A percentile compares a stretch with the other conserved stretches of the same genome.
phyloP scores from a whole-genome alignment of 2,329 filamentous ascomycete genomes.

The Pleoardoris graminearum region DNA sequence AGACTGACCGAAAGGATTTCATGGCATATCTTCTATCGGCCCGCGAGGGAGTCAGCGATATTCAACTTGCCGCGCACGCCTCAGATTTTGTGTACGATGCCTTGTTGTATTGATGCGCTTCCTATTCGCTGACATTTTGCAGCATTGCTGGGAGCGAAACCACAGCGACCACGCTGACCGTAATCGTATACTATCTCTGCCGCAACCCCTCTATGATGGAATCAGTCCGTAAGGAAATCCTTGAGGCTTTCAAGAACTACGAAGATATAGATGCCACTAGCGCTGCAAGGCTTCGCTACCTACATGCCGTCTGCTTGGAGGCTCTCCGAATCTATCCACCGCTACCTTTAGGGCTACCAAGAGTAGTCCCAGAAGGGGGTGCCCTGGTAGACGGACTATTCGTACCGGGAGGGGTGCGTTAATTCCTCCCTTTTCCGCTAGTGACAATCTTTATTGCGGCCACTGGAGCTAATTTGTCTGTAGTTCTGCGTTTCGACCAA shows the following conservation, averaged over 20 bases:
- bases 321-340: slow-evolving; percentile 27
- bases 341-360: slow-evolving; percentile 13
- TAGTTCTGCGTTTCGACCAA: slow-evolving; percentile 20
- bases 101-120: too few species aligned
- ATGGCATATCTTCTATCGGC: slow-evolving; percentile 1
- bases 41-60: slow-evolving; percentile 10
- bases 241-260: slow-evolving; percentile 15
- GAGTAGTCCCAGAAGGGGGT: slow-evolving; percentile 16
- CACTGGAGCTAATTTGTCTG: too few species aligned
- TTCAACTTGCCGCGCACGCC: slow-evolving; percentile 12
- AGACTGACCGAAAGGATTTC: slow-evolving; percentile 19
- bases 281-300: slow-evolving; percentile 17
- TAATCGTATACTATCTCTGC: slow-evolving; percentile 33
- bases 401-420: slow-evolving; percentile 20
- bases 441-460: slow-evolving; percentile 7
- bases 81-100: slow-evolving; percentile 14
- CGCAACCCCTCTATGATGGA: slow-evolving; percentile 13
- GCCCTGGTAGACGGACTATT: slow-evolving; percentile 17
- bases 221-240: slow-evolving; percentile 22
- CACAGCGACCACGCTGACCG: slow-evolving; percentile 40
- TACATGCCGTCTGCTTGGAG: slow-evolving; percentile 23
- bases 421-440: not conserved
- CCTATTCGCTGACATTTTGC: too few species aligned
- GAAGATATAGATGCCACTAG: slow-evolving; percentile 21
- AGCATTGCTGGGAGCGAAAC: slow-evolving; percentile 46